phyloP scores from a whole-genome alignment of 345 rosid species.

The Linum lewisii region DNA sequence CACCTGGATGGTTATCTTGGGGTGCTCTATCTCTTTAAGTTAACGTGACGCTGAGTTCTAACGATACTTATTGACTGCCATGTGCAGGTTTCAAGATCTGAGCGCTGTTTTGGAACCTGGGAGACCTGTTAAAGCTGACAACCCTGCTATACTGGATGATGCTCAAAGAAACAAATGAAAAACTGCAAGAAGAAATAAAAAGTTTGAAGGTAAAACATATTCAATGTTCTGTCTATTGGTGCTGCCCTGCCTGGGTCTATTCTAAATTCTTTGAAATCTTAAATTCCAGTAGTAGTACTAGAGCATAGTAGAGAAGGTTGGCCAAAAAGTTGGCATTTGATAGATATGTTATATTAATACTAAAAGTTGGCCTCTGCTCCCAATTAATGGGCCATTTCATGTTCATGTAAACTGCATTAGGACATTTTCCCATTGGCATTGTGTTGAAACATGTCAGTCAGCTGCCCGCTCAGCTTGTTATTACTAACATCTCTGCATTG shows the following conservation, averaged over 20 bases:
- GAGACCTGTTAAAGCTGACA: constrained; percentile 20
- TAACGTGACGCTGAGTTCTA: background rate
- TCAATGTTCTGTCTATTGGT: background rate
- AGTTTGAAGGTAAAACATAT: constrained; percentile 15
- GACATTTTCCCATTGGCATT: too few species aligned
- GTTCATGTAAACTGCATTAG: too few species aligned
- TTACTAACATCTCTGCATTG: too few species aligned
- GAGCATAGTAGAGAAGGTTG: too few species aligned
- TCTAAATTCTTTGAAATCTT: too few species aligned
- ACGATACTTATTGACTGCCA: background rate
- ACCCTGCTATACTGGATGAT: constrained; percentile 22
- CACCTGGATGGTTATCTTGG: background rate
- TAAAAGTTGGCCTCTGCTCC: too few species aligned
- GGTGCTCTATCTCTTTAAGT: background rate
- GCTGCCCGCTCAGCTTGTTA: too few species aligned
- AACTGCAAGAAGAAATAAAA: constrained; percentile 19
- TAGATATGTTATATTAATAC: too few species aligned
- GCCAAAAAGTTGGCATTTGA: too few species aligned
- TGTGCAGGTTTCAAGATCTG: constrained; percentile 26
- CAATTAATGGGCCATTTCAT: too few species aligned
- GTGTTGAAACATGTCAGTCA: too few species aligned
- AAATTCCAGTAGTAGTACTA: too few species aligned
- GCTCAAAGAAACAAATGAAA: constrained; percentile 25
- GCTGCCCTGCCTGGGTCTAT: background rate
- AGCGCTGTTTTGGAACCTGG: constrained; percentile 26